A percentile compares a stretch with the other conserved stretches of the same genome.
Evolutionary conservation across 2,329 filamentous ascomycete genomes (phyloP).

Genomic region (Trichophyton verrucosum): DNA sequence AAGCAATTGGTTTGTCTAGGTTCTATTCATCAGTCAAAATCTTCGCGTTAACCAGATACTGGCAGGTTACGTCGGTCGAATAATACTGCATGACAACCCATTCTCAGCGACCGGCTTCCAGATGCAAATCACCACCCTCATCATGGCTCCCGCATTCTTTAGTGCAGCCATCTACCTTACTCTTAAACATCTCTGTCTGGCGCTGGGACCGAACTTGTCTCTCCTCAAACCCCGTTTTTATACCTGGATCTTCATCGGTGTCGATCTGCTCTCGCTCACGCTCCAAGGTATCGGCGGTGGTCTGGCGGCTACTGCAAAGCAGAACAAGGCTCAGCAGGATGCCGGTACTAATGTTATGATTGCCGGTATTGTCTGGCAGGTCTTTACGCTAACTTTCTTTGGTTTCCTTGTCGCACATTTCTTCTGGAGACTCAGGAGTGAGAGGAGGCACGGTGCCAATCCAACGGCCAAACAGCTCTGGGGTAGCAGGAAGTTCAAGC

Average conservation of each 20-base stretch:
- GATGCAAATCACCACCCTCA: slow-evolving; percentile 43
- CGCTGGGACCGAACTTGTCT: slow-evolving; percentile 40
- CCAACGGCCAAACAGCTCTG: neutral
- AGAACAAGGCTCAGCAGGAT: slow-evolving; percentile 26
- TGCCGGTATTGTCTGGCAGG: slow-evolving; percentile 46
- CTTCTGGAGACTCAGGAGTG: slow-evolving; percentile 29
- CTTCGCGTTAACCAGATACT: neutral
- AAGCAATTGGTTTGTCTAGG: slow-evolving; percentile 17
- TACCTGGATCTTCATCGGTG: slow-evolving; percentile 48
- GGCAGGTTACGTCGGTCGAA: slow-evolving; percentile 44
- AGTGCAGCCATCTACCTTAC: slow-evolving; percentile 45
- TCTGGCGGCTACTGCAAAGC: slow-evolving; percentile 40
- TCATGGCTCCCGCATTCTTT: slow-evolving; percentile 46
- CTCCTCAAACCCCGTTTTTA: slow-evolving; percentile 39
- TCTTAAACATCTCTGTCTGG: slow-evolving; percentile 44
- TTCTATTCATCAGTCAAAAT: neutral
- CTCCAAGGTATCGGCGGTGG: slow-evolving; percentile 48
- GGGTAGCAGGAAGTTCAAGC: slow-evolving; percentile 14
- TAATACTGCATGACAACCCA: slow-evolving; percentile 43
- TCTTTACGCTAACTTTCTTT: slow-evolving; percentile 36
- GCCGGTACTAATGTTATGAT: slow-evolving; percentile 46
- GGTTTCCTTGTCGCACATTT: slow-evolving; percentile 30
- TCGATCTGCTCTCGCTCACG: slow-evolving; percentile 45
- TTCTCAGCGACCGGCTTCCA: slow-evolving; percentile 40
- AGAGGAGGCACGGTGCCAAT: slow-evolving; percentile 13